Evolutionary conservation across 495 filamentous ascomycete genomes (phyloP).

Genomic region (Letharia lupina): DNA sequence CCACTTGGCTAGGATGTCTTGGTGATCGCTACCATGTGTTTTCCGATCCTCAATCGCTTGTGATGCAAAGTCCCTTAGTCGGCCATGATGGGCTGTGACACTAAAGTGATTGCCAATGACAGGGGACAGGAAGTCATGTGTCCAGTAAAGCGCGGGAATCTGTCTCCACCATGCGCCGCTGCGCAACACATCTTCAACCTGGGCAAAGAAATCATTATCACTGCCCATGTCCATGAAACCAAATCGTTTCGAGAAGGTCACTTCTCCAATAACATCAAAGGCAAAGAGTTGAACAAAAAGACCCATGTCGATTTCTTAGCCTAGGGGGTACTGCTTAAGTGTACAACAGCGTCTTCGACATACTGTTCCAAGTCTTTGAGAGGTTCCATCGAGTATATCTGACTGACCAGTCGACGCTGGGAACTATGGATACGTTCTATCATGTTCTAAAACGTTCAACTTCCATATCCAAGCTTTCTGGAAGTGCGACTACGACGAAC

Average conservation of each 20-base stretch:
- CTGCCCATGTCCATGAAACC: constrained; percentile 46
- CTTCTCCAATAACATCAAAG: constrained; percentile 25
- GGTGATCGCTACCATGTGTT: constrained; percentile 22
- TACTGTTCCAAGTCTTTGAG: constrained; percentile 28
- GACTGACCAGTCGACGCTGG: constrained; percentile 29
- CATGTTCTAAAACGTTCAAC: constrained; percentile 16
- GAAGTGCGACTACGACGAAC: neutral
- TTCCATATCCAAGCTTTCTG: neutral
- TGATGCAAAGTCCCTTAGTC: constrained; percentile 28
- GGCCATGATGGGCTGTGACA: constrained; percentile 28
- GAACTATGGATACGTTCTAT: constrained; percentile 27
- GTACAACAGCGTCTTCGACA: constrained; percentile 27
- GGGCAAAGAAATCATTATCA: constrained; percentile 37
- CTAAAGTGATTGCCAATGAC: constrained; percentile 28
- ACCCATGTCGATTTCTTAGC: constrained; percentile 27
- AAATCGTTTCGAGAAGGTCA: constrained; percentile 44
- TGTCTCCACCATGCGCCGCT: constrained; percentile 31
- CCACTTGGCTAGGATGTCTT: constrained; percentile 41
- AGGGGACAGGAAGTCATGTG: constrained; percentile 23
- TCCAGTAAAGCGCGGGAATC: constrained; percentile 29
- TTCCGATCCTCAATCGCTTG: constrained; percentile 20
- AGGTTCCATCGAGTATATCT: constrained; percentile 29
- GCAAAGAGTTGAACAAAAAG: constrained; percentile 32
- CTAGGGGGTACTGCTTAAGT: constrained; percentile 22
- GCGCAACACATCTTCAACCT: constrained; percentile 23